phyloP scores from a whole-genome alignment of 495 filamentous ascomycete species.

The Podospora tetraspora region DNA sequence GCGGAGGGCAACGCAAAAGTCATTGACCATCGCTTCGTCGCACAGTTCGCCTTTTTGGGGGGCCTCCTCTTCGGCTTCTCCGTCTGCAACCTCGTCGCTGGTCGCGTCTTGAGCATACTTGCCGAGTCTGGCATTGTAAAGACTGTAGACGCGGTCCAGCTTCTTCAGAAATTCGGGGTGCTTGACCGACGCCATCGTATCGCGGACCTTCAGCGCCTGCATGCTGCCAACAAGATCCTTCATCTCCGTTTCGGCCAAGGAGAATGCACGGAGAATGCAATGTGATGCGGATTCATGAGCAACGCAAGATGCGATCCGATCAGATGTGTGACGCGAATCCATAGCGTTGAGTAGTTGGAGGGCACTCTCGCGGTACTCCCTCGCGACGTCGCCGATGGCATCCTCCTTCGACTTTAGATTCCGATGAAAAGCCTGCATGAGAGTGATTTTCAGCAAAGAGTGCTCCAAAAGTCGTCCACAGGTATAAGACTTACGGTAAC shows the following conservation, averaged over 20 bases:
- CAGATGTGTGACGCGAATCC: conserved; percentile 12
- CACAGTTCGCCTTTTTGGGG: background rate
- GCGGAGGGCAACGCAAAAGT: background rate
- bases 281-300: conserved; percentile 8
- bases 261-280: conserved; percentile 1
- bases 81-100: background rate
- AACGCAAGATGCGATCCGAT: background rate
- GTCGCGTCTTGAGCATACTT: background rate
- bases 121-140: background rate
- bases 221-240: background rate
- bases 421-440: conserved; percentile 15
- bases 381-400: conserved; percentile 17
- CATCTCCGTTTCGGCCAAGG: conserved; percentile 10
- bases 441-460: background rate
- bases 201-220: background rate
- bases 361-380: conserved; percentile 19
- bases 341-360: conserved; percentile 14
- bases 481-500: conserved; percentile 8
- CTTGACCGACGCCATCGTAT: background rate
- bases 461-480: background rate
- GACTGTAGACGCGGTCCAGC: background rate
- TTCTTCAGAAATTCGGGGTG: background rate
- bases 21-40: background rate
- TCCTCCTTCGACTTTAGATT: conserved; percentile 22
- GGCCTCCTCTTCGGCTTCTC: background rate